These are phyloP conservation scores for Globisporangium middletonii DNA, from an alignment of 352 stramenopile genomes.

Conservation along the genomic window DNA sequence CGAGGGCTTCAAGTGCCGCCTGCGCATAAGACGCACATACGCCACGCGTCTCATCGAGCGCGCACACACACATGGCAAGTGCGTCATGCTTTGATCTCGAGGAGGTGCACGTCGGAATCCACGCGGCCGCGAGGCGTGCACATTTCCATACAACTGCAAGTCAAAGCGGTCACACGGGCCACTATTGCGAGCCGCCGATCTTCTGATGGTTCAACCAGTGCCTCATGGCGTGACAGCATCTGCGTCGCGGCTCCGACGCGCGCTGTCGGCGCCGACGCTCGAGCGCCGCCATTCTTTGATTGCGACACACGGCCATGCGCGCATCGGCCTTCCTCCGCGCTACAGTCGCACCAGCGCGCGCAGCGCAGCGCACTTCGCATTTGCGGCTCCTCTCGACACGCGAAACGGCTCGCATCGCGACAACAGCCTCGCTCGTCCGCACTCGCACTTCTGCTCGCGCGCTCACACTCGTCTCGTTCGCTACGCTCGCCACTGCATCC, in stretches of 20 bases:
- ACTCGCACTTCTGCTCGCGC: slow-evolving; percentile 9
- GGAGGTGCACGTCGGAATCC: background rate
- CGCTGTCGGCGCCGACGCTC: too few species aligned
- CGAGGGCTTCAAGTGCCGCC: too few species aligned
- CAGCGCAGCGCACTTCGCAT: slow-evolving; percentile 6
- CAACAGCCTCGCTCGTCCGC: background rate
- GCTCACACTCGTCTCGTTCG: slow-evolving; percentile 21
- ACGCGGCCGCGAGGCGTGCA: background rate
- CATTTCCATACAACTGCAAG: background rate
- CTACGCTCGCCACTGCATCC: slow-evolving; percentile 5
- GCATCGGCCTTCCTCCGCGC: slow-evolving; percentile 3
- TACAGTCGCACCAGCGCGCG: background rate
- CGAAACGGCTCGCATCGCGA: slow-evolving; percentile 7
- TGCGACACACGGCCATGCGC: slow-evolving; percentile 4
- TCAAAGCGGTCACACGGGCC: background rate
- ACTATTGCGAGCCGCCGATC: too few species aligned
- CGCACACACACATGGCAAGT: background rate
- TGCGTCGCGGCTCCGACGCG: too few species aligned
- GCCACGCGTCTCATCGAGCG: background rate
- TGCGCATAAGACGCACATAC: too few species aligned
- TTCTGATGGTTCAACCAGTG: too few species aligned
- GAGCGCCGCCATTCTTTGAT: background rate
- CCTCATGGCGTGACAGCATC: too few species aligned
- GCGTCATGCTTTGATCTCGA: background rate
- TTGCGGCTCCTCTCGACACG: slow-evolving; percentile 10